Percentiles rank a stretch among this genome's conserved stretches.
Conservation (phyloP, 768 basidiomycete species). For the Dioszegia hungarica region DNA sequence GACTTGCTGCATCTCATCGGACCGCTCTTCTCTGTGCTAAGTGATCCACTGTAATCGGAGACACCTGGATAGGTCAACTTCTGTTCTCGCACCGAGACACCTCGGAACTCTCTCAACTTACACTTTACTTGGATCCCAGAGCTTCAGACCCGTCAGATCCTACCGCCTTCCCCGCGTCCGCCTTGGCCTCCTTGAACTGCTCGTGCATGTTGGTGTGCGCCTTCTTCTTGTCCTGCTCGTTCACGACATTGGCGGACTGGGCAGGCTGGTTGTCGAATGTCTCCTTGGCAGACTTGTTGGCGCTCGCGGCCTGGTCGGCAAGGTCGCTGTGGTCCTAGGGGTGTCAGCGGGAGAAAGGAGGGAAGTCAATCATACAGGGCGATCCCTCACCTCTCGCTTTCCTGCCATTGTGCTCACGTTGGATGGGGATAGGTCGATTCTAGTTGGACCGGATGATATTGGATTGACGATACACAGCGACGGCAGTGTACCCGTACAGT, state of each 20-base stretch:
- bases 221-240: background rate
- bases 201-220: constrained; percentile 3
- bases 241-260: background rate
- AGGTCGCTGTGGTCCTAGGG: background rate
- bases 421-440: too few relatives aligned
- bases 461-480: too few relatives aligned
- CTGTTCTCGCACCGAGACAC: too few relatives aligned
- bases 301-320: background rate
- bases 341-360: too few relatives aligned
- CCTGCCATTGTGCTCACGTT: background rate
- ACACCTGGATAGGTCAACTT: too few relatives aligned
- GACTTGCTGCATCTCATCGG: too few relatives aligned
- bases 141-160: background rate
- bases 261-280: background rate
- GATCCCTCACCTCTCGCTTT: background rate
- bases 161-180: background rate
- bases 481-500: too few relatives aligned
- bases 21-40: too few relatives aligned
- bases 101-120: too few relatives aligned
- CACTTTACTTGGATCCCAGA: background rate
- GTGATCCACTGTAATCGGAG: too few relatives aligned
- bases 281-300: background rate
- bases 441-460: too few relatives aligned
- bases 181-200: background rate
- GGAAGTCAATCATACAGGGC: too few relatives aligned